Percentiles rank a stretch among this genome's conserved stretches.
These are phyloP conservation scores for Saccharomyces eubayanus DNA, from an alignment of 805 yeast genomes.

Conservation along the genomic window DNA sequence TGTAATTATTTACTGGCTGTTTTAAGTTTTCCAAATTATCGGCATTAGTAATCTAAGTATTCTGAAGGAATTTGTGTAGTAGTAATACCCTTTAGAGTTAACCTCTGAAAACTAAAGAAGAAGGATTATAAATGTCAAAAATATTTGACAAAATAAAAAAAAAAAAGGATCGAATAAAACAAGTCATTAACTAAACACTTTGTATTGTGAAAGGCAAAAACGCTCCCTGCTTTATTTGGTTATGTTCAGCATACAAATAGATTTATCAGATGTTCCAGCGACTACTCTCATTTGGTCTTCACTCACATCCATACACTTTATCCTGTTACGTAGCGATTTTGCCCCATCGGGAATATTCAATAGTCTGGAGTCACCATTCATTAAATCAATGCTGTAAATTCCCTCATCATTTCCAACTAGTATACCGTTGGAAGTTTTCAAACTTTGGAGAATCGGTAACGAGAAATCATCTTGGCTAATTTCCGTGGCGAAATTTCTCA, in stretches of 20 bases:
- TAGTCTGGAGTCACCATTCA: constrained; percentile 24
- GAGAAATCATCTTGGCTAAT: constrained; percentile 25
- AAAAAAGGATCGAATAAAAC: too few species aligned
- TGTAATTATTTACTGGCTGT: not conserved
- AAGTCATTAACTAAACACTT: too few species aligned
- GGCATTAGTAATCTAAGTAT: not conserved
- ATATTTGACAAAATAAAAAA: too few species aligned
- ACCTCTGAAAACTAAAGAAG: too few species aligned
- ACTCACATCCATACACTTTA: constrained; percentile 19
- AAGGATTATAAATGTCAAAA: too few species aligned
- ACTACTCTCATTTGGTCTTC: constrained; percentile 6
- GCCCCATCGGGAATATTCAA: constrained; percentile 25
- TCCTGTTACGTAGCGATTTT: constrained; percentile 26
- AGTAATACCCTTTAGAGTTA: too few species aligned
- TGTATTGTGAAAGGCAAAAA: too few species aligned
- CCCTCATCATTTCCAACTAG: constrained; percentile 25
- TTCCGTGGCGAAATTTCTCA: constrained; percentile 24
- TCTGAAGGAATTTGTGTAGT: too few species aligned
- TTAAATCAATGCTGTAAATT: constrained; percentile 22
- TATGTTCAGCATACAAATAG: constrained; percentile 5
- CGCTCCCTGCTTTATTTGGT: too few species aligned
- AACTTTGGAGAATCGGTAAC: constrained; percentile 20
- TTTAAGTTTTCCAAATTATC: not conserved
- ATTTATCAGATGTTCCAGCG: constrained; percentile 14
- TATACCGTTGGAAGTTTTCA: constrained; percentile 14